A percentile compares a stretch with the other conserved stretches of the same genome.
These are phyloP conservation scores for Starmera quercuum DNA, from an alignment of 805 yeast genomes.

Conservation along the genomic window DNA sequence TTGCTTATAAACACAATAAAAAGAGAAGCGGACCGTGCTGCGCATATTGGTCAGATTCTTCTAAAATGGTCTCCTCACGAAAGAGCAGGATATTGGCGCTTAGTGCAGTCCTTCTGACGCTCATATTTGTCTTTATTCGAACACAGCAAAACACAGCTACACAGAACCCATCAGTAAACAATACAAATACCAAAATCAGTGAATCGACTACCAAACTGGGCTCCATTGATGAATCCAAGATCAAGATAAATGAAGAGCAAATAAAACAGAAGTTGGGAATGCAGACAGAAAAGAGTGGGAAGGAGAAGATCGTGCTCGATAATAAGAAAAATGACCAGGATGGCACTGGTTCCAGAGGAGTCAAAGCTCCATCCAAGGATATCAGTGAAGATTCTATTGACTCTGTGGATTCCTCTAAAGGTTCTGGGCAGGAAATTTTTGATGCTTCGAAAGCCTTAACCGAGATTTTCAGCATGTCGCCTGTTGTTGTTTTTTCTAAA, in stretches of 20 bases:
- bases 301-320: background rate
- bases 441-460: conserved; percentile 47
- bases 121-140: conserved; percentile 28
- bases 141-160: conserved; percentile 7
- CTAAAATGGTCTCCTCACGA: conserved; percentile 20
- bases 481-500: conserved; percentile 53
- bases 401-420: background rate
- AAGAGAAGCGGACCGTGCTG: no score
- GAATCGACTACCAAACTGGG: conserved; percentile 20
- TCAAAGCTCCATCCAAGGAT: conserved; percentile 11
- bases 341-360: background rate
- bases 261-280: conserved; percentile 10
- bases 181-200: conserved; percentile 2
- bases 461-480: conserved; percentile 51
- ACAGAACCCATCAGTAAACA: conserved; percentile 5
- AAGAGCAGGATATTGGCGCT: conserved; percentile 33
- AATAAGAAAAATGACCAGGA: conserved; percentile 2
- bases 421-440: conserved; percentile 23
- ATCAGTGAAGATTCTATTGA: background rate
- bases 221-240: conserved; percentile 32
- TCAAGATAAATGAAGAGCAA: conserved; percentile 28
- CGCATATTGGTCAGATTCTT: no score
- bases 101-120: conserved; percentile 30
- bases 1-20: no score
- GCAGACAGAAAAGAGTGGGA: conserved; percentile 1